Conservation (phyloP, 2,329 filamentous ascomycete species). For the Epichloe sp. region DNA sequence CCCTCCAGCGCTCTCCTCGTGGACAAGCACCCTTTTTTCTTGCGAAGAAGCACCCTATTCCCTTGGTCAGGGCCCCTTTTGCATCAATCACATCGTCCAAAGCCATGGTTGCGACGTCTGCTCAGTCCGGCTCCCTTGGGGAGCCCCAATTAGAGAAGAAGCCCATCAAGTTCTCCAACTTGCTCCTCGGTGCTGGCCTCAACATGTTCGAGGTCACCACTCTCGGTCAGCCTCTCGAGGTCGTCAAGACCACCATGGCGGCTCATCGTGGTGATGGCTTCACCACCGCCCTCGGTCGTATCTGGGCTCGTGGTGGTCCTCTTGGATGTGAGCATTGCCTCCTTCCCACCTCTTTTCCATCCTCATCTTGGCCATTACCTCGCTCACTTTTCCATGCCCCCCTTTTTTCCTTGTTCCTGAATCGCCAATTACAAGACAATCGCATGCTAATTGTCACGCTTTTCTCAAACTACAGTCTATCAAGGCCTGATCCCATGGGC, state of each 20-base stretch:
- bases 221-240: slow-evolving; percentile 74
- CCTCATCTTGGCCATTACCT: not conserved
- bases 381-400: slow-evolving; percentile 1
- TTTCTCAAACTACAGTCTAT: slow-evolving; percentile 71
- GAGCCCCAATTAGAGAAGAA: slow-evolving; percentile 78
- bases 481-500: slow-evolving; percentile 99
- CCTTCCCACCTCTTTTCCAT: not conserved
- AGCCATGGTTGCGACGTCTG: slow-evolving; percentile 49
- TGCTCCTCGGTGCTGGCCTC: slow-evolving; percentile 84
- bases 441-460: slow-evolving; percentile 5
- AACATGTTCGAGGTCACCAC: slow-evolving; percentile 84
- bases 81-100: slow-evolving; percentile 34
- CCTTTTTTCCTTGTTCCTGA: not conserved
- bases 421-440: not conserved
- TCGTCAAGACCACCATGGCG: slow-evolving; percentile 99
- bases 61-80: slow-evolving; percentile 93
- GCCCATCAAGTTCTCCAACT: slow-evolving; percentile 98
- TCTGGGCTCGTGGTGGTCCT: slow-evolving; percentile 88
- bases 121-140: slow-evolving; percentile 37
- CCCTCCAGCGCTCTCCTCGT: slow-evolving; percentile 9
- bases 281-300: slow-evolving; percentile 62
- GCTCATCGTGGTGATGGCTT: slow-evolving; percentile 89
- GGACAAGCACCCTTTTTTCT: slow-evolving; percentile 15
- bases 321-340: slow-evolving; percentile 66
- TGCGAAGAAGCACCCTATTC: slow-evolving; percentile 80